Evolutionary conservation across 306 rosid genomes (phyloP), one percentile per base, ranked within the genome.

Genomic region (Dalbergia cultrata): DNA sequence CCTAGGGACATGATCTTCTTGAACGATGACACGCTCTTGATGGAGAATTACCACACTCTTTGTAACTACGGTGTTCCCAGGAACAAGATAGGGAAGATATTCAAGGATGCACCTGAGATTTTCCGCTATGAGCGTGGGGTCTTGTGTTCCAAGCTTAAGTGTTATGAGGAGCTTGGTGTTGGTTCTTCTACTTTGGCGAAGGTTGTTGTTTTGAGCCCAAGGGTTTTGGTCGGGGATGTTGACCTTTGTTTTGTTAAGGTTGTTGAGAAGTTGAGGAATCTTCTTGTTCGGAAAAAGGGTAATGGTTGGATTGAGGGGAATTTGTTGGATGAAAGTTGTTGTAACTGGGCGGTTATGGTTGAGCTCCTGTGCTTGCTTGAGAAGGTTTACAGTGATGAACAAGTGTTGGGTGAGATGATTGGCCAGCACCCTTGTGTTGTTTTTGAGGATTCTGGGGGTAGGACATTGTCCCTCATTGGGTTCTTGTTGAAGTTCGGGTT

Each of bases 401-500:
- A 83, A 62, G 68, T 90, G 69, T 74, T 90, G 84, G 88, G 49
- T 37, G 81, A 60, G 54, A 56, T 89, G 35, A 62, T 87, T 59
- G 21, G 78, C n/a, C 50, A 39, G 41, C 87, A 67, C 41, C 88
- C 97, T 13, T 81, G 72, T 80, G 34, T 90, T 77, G 35, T 92
- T 80, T 94, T 92, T 73, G 92, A 90, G 82, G 92, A 80, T 57
- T 92, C 94, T 2, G 98, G 97, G 59, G 81, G 81, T 19, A 80
- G 61, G 77, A 72, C 92, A 18, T 65, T 87, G 16, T 85, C 87
- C 61, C 80, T 94, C 17, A 73, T 92, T 74, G 93, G 79, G 9
- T 88, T 89, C 62, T 77, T 94, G 31, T 16, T 86, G 43, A 94
- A 94, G 76, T 79, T 87, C 67, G 97, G 97, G 72, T 86, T 74